Conservation (phyloP, 1,284 basidiomycete genomes). For the Stygiomarasmius scandens region DNA sequence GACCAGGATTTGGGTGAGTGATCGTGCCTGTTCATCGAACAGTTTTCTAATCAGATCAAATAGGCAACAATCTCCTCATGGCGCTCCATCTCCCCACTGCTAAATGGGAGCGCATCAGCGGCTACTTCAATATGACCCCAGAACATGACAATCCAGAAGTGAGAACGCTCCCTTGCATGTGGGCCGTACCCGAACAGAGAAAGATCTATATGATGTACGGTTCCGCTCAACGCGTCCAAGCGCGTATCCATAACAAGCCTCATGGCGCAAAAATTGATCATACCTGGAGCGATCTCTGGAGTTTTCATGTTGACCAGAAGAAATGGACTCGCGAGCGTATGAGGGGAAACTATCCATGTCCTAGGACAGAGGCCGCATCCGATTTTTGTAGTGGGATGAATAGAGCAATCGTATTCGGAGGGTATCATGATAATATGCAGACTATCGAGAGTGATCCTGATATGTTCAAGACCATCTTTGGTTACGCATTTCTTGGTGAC, state of each 20-base stretch:
- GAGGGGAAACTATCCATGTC: too few species aligned
- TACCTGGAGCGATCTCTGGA: slow-evolving; percentile 18
- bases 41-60: background rate
- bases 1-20: slow-evolving; percentile 5
- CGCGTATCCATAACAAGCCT: background rate
- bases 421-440: slow-evolving; percentile 11
- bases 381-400: slow-evolving; percentile 8
- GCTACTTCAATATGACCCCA: slow-evolving; percentile 5
- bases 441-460: slow-evolving; percentile 2
- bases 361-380: slow-evolving; percentile 15
- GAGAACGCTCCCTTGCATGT: slow-evolving; percentile 10
- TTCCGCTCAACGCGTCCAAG: slow-evolving; percentile 10
- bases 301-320: slow-evolving; percentile 5
- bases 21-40: background rate
- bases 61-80: slow-evolving; percentile 16
- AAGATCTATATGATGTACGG: slow-evolving; percentile 18
- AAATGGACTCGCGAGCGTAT: too few species aligned
- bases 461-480: background rate
- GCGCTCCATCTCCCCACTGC: slow-evolving; percentile 12
- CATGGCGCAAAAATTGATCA: too few species aligned
- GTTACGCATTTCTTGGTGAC: slow-evolving; percentile 17
- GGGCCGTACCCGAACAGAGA: slow-evolving; percentile 8
- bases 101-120: slow-evolving; percentile 15
- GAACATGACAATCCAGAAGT: slow-evolving; percentile 11
- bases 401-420: slow-evolving; percentile 16